phyloP scores from a whole-genome alignment of 2,329 filamentous ascomycete species.

The Diplodia mutila region DNA sequence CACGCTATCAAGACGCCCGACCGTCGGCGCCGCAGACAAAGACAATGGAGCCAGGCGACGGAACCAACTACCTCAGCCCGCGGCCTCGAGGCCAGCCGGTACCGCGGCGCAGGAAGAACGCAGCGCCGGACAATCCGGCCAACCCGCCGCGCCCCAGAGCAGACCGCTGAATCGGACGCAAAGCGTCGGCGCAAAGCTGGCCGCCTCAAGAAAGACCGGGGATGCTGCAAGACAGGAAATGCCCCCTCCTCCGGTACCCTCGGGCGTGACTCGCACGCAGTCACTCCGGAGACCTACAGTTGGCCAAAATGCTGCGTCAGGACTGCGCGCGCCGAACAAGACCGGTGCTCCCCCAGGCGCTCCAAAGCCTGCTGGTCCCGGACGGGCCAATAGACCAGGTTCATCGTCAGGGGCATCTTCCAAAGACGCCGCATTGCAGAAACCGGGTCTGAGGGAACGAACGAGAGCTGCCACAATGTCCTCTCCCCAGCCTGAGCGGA shows the following conservation, averaged over 20 bases:
- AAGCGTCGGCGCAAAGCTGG: constrained; percentile 8
- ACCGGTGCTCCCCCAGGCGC: neutral
- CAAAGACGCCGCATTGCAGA: neutral
- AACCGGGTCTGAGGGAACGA: neutral
- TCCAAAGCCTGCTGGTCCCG: neutral
- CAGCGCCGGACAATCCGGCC: constrained; percentile 1
- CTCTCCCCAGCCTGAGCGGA: constrained; percentile 5
- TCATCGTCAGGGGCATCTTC: neutral
- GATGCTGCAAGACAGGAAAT: neutral
- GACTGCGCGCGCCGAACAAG: constrained; percentile 11
- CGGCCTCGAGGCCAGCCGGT: neutral
- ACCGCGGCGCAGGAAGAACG: neutral
- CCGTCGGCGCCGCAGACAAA: neutral
- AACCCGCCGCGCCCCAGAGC: neutral
- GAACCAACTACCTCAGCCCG: neutral
- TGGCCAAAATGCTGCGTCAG: neutral
- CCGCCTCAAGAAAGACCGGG: neutral
- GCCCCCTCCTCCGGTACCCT: neutral
- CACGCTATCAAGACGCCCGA: constrained; percentile 13
- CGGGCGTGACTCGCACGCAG: constrained; percentile 20
- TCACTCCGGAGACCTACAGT: constrained; percentile 14
- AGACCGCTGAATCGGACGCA: constrained; percentile 20
- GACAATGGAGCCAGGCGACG: constrained; percentile 7
- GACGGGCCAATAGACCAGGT: constrained; percentile 2
- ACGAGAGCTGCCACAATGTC: constrained; percentile 20